These are phyloP conservation scores for Tremellales sp. DNA, from an alignment of 1,284 basidiomycete species.

Conservation along the genomic window DNA sequence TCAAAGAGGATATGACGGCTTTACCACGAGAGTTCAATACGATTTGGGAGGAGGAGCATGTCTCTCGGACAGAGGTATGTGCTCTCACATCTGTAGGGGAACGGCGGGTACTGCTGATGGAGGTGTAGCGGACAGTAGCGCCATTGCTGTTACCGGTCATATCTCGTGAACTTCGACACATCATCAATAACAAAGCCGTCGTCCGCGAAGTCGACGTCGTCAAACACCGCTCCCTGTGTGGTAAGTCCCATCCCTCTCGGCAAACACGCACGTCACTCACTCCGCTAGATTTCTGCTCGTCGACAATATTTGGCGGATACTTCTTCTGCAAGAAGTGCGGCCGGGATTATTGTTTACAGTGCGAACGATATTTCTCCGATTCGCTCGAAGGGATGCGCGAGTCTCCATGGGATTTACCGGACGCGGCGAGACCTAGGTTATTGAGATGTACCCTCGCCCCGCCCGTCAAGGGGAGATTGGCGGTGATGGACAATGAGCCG, in stretches of 20 bases:
- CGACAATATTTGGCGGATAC: constrained; percentile 80
- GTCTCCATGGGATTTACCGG: constrained; percentile 50
- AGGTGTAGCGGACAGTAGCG: constrained; percentile 59
- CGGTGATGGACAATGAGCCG: too few species aligned
- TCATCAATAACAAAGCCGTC: constrained; percentile 60
- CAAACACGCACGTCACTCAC: constrained; percentile 2
- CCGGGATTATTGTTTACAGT: constrained; percentile 80
- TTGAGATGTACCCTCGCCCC: constrained; percentile 13
- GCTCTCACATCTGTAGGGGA: neutral
- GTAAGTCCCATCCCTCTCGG: constrained; percentile 51
- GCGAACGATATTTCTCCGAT: constrained; percentile 66
- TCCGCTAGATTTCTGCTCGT: constrained; percentile 76
- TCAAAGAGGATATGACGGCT: constrained; percentile 23
- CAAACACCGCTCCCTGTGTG: constrained; percentile 72
- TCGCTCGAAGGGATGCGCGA: constrained; percentile 54
- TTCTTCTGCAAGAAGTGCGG: constrained; percentile 89
- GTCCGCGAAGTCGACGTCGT: constrained; percentile 67
- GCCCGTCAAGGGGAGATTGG: neutral
- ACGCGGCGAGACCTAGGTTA: constrained; percentile 43
- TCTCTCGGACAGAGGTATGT: constrained; percentile 36
- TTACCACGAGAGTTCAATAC: constrained; percentile 43
- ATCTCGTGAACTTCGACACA: constrained; percentile 64
- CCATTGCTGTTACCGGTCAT: constrained; percentile 65
- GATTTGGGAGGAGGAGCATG: constrained; percentile 23
- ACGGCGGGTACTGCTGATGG: constrained; percentile 3